Percentiles rank a stretch among this genome's conserved stretches.
Evolutionary conservation across 768 basidiomycete species (phyloP).

Genomic region (Trametes punicea): DNA sequence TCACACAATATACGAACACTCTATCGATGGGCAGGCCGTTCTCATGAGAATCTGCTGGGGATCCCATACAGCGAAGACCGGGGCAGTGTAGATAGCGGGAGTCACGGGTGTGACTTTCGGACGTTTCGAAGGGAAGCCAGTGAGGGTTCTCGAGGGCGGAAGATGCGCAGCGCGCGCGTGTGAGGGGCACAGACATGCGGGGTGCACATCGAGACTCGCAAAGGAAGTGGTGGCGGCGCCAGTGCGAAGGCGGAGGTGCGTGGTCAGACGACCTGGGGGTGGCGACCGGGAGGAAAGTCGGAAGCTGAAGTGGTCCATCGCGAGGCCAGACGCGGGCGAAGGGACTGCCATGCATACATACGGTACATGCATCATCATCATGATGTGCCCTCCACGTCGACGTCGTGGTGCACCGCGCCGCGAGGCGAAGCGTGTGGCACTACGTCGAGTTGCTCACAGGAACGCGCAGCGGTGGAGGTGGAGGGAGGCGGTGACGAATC

Average conservation of each 20-base stretch:
- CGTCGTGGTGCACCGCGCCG: no score
- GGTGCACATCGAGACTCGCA: not conserved
- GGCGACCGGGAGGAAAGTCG: not conserved
- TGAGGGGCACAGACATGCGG: not conserved
- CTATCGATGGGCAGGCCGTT: constrained; percentile 1
- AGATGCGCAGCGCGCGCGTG: not conserved
- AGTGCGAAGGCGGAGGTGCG: not conserved
- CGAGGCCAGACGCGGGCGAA: not conserved
- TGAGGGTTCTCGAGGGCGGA: not conserved
- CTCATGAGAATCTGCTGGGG: not conserved
- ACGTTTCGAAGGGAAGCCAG: not conserved
- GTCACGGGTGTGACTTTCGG: not conserved
- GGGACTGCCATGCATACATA: not conserved
- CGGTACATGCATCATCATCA: not conserved
- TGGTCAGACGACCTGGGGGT: not conserved
- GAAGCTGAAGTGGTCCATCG: not conserved
- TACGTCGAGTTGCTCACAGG: no score
- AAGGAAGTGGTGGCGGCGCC: constrained; percentile 1
- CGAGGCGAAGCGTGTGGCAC: no score
- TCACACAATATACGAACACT: constrained; percentile 15
- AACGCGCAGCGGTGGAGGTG: no score
- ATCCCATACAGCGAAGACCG: not conserved
- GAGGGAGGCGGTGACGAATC: no score
- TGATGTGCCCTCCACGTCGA: no score
- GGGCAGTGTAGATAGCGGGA: not conserved